Evolutionary conservation across 345 rosid genomes (phyloP), one percentile per base, ranked within the genome.

Genomic region (Salix purpurea): DNA sequence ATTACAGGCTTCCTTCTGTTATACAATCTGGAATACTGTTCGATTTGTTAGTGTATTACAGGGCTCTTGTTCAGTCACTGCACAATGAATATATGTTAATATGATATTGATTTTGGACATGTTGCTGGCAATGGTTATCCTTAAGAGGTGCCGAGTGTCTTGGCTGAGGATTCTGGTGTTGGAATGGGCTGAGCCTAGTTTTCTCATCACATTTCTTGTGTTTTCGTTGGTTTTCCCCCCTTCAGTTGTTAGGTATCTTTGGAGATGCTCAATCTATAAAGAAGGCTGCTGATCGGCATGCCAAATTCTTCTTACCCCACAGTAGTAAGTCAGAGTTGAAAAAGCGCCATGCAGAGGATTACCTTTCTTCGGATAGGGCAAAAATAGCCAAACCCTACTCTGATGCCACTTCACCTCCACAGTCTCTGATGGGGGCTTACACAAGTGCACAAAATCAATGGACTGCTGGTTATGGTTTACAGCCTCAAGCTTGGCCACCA

Each of bases 281-380:
- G 83, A 34, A 85, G 78, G 98, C 97, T 15, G 92, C 90, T 81
- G 90, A 91, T 81, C 85, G 89, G 67, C 99, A 96, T 79, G 90
- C 96, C 34, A 91, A 89, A 77, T 85, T 88, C 68, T 94, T 96
- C 83, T 71, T 88, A 80, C 88, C 88, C 67, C 90, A 85, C 71
- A 87, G 89, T 79, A 85, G 91, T 82, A 86, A 84, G 44, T 83
- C 96, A 68, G 93, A 90, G 74, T 79, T 88, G 18, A 96, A 79
- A 82, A 96, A 96, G 84, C 96, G 96, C 60, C 90, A 86, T 50
- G 97, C 97, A 3, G 98, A 94, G 75, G 98, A 96, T 54, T 89
- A 79, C 79, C 85, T 91, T 26, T 71, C 91, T 50, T 94, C 98
- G 21, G 99, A 96, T 76, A 92, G 85, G 82, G 77, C 92, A 23